Evolutionary conservation across 139 green algal species (phyloP).

Genomic region (Chlamydomonas sphaeroides): DNA sequence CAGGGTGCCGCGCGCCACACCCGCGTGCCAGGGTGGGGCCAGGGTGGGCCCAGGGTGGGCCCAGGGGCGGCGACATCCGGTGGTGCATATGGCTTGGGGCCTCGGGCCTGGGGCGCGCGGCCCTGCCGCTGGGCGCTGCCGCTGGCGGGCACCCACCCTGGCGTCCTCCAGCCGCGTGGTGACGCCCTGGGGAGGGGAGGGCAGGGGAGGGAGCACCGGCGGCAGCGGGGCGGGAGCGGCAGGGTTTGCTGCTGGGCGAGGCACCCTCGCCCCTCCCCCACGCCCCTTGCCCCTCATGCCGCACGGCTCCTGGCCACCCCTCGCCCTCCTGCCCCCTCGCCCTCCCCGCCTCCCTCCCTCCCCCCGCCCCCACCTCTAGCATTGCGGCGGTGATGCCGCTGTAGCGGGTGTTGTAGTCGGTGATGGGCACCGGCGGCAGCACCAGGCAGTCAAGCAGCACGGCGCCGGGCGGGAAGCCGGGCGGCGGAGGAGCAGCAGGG

Average conservation of each 20-base stretch:
- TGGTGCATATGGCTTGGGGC: no score
- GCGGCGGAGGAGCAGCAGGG: no score
- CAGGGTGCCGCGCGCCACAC: no score
- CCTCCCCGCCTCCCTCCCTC: background rate
- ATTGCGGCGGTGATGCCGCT: constrained; percentile 80
- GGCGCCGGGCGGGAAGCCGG: constrained; percentile 9
- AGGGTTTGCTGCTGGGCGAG: no score
- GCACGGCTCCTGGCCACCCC: no score
- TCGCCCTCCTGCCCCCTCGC: background rate
- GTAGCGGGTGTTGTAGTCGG: constrained; percentile 90
- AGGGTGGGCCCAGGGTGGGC: no score
- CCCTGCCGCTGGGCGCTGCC: no score
- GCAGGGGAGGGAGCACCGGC: background rate
- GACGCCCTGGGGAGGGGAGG: constrained; percentile 56
- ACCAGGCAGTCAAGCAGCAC: constrained; percentile 88
- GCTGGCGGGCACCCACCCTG: constrained; percentile 63
- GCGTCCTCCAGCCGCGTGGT: constrained; percentile 74
- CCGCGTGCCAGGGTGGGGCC: no score
- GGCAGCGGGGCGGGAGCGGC: background rate
- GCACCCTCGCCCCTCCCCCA: no score
- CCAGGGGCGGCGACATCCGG: no score
- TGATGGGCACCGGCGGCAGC: constrained; percentile 81
- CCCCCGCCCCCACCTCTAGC: background rate
- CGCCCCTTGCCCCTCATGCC: background rate
- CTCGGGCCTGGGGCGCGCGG: no score